Percentiles rank a stretch among this genome's conserved stretches.
Evolutionary conservation across 345 rosid genomes (phyloP).

Genomic region (Salix brachista): DNA sequence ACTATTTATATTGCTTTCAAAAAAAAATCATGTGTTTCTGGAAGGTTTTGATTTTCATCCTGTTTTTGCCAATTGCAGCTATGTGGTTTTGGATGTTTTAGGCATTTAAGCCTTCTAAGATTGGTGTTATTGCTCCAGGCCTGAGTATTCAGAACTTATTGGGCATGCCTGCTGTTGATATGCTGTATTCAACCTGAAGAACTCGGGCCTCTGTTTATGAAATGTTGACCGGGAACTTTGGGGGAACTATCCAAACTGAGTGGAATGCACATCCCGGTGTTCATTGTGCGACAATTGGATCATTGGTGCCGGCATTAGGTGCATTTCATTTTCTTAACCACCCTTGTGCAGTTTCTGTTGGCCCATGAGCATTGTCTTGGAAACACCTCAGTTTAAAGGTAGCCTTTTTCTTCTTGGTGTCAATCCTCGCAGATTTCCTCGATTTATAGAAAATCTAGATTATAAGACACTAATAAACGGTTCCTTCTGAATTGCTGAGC

Average conservation of each 20-base stretch:
- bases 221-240: background rate
- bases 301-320: background rate
- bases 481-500: background rate
- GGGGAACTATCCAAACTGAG: background rate
- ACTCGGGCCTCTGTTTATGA: background rate
- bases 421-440: background rate
- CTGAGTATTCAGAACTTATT: background rate
- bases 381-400: background rate
- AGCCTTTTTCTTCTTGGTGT: background rate
- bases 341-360: background rate
- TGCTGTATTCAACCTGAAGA: too few relatives aligned
- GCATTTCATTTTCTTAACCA: background rate
- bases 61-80: background rate
- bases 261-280: background rate
- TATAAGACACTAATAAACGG: too few relatives aligned
- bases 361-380: background rate
- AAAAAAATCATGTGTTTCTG: background rate
- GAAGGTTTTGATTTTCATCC: background rate
- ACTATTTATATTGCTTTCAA: background rate
- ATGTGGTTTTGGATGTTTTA: background rate
- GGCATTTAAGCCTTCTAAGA: background rate
- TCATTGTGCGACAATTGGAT: background rate
- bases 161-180: too few relatives aligned
- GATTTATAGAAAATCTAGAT: background rate
- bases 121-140: background rate